Base-by-base conservation (phyloP, 2,329 filamentous ascomycete genomes). In the Xylaria sp. region DNA sequence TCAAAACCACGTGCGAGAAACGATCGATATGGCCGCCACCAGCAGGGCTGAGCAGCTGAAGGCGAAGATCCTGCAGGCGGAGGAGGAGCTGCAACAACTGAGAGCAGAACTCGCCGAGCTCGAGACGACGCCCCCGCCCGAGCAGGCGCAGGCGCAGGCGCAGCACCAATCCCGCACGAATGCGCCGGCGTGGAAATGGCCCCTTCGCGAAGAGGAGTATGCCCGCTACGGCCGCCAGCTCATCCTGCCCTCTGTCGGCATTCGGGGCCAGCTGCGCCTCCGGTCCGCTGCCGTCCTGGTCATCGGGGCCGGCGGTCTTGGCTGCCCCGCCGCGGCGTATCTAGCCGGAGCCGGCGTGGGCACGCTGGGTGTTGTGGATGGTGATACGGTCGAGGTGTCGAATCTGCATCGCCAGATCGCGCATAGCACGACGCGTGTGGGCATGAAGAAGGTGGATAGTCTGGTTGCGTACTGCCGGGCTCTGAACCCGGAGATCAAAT, bases 381-480 rank as follows among this genome's bases (percentile, higher is more conserved):
- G 89, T 2, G 94, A 99, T 74, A 80, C 79, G 0, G 93, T 99
- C 35, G 94, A 97, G 71, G 77, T 82, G 13, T 96, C 92, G 34
- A 99, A 99, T 71, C 80, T 99, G 11, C 94, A 97, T 76, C 87
- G 94, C 0, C 94, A 99, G 75, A 85, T 97, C 54, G 83, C 92
- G 37, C 93, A 99, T 72, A 81, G 82, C 2, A 89, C 86, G 0
- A 76, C 78, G 2, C 83, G 84, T 55, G 84, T 95, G 3, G 90
- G 90, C 9, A 83, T 83, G 78, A 80, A 78, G 59, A 97, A 97
- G 75, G 91, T 94, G 2, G 84, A 91, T 58, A 96, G 91, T 71
- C 88, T 88, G 3, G 80, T 87, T 56, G 72, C 78, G 13, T 86
- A 65, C 51, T 64, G 63, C 51, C 54, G 18, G 61, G 91, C 85